Conservation (phyloP, 768 basidiomycete species). For the Trametes cinnabarina region DNA sequence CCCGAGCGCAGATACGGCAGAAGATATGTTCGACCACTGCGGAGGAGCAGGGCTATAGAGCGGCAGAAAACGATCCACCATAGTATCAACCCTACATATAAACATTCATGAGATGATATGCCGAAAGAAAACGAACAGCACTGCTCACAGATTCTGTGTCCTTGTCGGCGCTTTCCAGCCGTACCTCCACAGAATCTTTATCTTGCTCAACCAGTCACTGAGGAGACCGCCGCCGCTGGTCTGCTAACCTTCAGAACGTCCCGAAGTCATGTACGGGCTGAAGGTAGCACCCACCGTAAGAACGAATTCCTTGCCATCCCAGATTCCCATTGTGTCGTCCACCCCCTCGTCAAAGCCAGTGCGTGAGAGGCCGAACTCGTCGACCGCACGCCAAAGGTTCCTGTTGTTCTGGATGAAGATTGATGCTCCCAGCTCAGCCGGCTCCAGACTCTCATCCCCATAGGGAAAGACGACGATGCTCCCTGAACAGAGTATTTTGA, state of each 20-base stretch:
- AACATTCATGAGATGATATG: neutral
- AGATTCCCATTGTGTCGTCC: constrained; percentile 59
- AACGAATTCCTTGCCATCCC: constrained; percentile 78
- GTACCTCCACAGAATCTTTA: constrained; percentile 77
- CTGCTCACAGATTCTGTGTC: constrained; percentile 55
- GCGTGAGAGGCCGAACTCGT: constrained; percentile 73
- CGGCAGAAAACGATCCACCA: constrained; percentile 50
- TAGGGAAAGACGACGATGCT: constrained; percentile 79
- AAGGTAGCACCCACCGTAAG: constrained; percentile 53
- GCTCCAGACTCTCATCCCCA: constrained; percentile 50
- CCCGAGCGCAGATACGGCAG: constrained; percentile 50
- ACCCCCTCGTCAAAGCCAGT: constrained; percentile 45
- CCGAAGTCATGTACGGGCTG: neutral
- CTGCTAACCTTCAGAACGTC: constrained; percentile 1
- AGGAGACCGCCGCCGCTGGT: constrained; percentile 33
- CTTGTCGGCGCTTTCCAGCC: constrained; percentile 60
- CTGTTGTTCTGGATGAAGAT: constrained; percentile 80
- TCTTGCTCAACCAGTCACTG: constrained; percentile 63
- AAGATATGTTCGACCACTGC: constrained; percentile 60
- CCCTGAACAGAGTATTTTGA: constrained; percentile 46
- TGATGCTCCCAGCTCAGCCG: constrained; percentile 83
- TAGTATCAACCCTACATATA: constrained; percentile 52
- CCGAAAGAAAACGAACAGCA: neutral
- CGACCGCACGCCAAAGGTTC: constrained; percentile 68
- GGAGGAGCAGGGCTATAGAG: constrained; percentile 57